These are phyloP conservation scores for Albatrellus sp. DNA, from an alignment of 1,284 basidiomycete species.

Conservation along the genomic window DNA sequence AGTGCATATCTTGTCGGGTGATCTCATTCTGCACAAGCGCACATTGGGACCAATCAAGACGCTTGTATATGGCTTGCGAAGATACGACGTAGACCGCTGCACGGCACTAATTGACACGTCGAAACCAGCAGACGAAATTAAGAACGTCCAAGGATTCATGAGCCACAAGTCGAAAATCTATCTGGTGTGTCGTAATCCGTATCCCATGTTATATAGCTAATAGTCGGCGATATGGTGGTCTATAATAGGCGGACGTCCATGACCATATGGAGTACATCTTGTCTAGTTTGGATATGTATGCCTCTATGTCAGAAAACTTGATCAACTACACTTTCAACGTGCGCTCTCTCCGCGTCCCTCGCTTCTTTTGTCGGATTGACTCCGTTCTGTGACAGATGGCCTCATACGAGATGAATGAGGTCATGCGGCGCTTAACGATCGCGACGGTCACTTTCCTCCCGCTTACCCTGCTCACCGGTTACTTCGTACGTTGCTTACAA, in stretches of 20 bases:
- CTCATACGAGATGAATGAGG: conserved; percentile 60
- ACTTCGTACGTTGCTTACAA: conserved; percentile 37
- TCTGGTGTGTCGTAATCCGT: conserved; percentile 26
- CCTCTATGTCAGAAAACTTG: conserved; percentile 53
- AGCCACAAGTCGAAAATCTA: conserved; percentile 60
- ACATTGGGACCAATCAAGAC: conserved; percentile 58
- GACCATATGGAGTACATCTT: conserved; percentile 64
- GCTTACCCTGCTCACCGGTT: conserved; percentile 57
- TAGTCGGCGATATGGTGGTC: neutral
- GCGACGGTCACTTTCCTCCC: conserved; percentile 62
- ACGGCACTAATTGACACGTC: conserved; percentile 36
- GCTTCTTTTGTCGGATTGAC: too few species aligned
- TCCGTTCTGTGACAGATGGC: conserved; percentile 31
- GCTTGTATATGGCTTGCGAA: conserved; percentile 49
- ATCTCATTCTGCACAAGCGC: conserved; percentile 55
- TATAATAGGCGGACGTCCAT: conserved; percentile 44
- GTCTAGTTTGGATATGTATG: conserved; percentile 55
- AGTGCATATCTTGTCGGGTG: conserved; percentile 67
- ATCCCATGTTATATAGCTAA: neutral
- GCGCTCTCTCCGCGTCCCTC: conserved; percentile 7
- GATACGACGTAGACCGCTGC: conserved; percentile 54
- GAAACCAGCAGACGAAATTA: conserved; percentile 9
- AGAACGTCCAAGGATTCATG: conserved; percentile 43
- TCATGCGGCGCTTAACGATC: conserved; percentile 50
- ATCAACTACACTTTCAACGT: conserved; percentile 60